Conservation (phyloP, 2,329 filamentous ascomycete genomes). For the Neonectria magnoliae region DNA sequence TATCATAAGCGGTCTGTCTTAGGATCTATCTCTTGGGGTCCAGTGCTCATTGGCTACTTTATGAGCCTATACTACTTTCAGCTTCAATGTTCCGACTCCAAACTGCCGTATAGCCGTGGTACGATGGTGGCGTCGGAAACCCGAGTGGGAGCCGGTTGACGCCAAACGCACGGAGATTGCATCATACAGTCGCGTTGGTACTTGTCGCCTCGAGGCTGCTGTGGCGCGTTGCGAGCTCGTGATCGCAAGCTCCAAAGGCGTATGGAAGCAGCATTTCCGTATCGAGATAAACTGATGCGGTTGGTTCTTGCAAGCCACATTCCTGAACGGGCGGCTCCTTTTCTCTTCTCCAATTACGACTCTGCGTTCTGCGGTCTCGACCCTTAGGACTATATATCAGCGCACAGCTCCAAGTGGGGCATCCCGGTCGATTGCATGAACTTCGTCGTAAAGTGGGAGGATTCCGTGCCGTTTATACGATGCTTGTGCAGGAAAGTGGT, state of each 20-base stretch:
- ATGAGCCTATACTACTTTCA: neutral
- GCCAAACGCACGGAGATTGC: constrained; percentile 11
- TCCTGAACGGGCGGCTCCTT: neutral
- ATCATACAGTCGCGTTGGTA: neutral
- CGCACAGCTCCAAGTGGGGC: neutral
- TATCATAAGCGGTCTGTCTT: neutral
- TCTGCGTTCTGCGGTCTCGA: neutral
- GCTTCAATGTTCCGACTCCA: neutral
- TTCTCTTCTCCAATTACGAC: neutral
- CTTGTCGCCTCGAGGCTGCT: neutral
- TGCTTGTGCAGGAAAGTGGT: neutral
- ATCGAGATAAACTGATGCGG: neutral
- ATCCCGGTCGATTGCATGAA: neutral
- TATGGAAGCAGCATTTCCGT: neutral
- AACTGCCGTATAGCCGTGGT: neutral
- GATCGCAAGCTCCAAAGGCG: constrained; percentile 18
- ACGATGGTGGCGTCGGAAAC: neutral
- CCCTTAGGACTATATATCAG: neutral
- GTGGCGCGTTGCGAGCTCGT: neutral
- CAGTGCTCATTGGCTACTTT: neutral
- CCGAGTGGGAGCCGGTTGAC: constrained; percentile 21
- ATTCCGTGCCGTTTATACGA: neutral
- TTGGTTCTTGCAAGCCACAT: neutral
- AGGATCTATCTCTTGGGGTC: neutral
- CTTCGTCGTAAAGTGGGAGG: neutral